A percentile compares a stretch with the other conserved stretches of the same genome.
phyloP scores from a whole-genome alignment of 2,329 filamentous ascomycete genomes.

The Fusarium phyllophilum region DNA sequence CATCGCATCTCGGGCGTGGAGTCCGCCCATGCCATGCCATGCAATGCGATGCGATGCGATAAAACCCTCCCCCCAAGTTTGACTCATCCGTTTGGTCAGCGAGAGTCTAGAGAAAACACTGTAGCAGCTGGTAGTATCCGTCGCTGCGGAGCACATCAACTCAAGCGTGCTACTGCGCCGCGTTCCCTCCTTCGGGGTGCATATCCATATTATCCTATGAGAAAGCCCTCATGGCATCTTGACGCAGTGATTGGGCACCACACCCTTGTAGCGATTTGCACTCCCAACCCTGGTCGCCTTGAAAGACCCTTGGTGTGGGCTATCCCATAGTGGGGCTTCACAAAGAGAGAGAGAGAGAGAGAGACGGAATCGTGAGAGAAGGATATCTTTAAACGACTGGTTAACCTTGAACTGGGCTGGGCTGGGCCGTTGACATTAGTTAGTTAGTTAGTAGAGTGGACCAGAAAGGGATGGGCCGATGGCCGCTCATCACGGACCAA shows the following conservation, averaged over 20 bases:
- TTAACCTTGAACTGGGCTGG: conserved; percentile 10
- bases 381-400: conserved; percentile 7
- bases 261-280: conserved; percentile 45
- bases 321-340: conserved; percentile 29
- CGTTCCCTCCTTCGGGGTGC: conserved; percentile 54
- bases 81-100: conserved; percentile 40
- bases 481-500: conserved; percentile 29
- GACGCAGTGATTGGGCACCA: conserved; percentile 51
- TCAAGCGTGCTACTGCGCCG: conserved; percentile 52
- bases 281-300: conserved; percentile 31
- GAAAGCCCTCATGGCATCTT: conserved; percentile 35
- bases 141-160: conserved; percentile 31
- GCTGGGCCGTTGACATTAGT: conserved; percentile 31
- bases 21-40: conserved; percentile 31
- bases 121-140: neutral
- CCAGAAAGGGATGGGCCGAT: conserved; percentile 42
- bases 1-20: conserved; percentile 36
- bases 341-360: neutral
- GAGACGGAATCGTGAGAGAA: neutral
- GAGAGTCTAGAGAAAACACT: neutral
- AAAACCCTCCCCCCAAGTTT: conserved; percentile 10
- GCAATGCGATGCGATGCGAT: conserved; percentile 9
- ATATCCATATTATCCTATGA: conserved; percentile 48
- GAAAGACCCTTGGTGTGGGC: conserved; percentile 23
- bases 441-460: conserved; percentile 22